Percentiles rank a stretch among this genome's conserved stretches.
Conservation (phyloP, 2,329 filamentous ascomycete species). For the Penicillium palitans region DNA sequence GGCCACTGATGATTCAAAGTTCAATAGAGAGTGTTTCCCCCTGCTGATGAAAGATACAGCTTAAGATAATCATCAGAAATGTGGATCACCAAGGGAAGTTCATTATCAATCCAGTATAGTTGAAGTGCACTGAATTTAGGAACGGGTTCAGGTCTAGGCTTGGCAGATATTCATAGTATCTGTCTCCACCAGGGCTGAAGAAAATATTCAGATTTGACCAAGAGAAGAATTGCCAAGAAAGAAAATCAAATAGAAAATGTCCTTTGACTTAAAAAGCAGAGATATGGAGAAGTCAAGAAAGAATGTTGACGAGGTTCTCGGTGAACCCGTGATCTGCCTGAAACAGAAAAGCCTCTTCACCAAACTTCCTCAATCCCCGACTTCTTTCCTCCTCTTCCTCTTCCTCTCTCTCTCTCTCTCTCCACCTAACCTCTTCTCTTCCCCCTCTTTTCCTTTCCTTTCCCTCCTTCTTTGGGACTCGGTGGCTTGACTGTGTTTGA, state of each 20-base stretch:
- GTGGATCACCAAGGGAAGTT: slow-evolving; percentile 13
- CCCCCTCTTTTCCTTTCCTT: slow-evolving; percentile 24
- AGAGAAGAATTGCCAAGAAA: background rate
- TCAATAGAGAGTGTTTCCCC: background rate
- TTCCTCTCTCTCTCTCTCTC: slow-evolving; percentile 15
- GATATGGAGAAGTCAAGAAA: slow-evolving; percentile 3
- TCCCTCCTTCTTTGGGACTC: slow-evolving; percentile 27
- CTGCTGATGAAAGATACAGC: background rate
- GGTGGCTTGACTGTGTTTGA: slow-evolving; percentile 46
- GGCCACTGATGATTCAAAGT: background rate
- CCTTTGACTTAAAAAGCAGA: background rate
- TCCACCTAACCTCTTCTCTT: slow-evolving; percentile 17
- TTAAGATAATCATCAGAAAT: slow-evolving; percentile 5
- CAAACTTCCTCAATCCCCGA: slow-evolving; percentile 22
- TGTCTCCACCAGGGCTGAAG: slow-evolving; percentile 20
- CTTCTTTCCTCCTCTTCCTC: slow-evolving; percentile 22
- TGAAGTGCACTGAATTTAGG: slow-evolving; percentile 15
- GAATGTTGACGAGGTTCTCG: slow-evolving; percentile 18
- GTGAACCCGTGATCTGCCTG: slow-evolving; percentile 30
- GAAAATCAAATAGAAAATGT: background rate
- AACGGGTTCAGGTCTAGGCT: slow-evolving; percentile 22
- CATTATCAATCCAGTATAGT: slow-evolving; percentile 23
- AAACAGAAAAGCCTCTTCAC: slow-evolving; percentile 27
- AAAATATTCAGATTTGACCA: slow-evolving; percentile 9
- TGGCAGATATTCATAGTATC: slow-evolving; percentile 24